phyloP scores from a whole-genome alignment of 768 basidiomycete genomes.

The Phylloporus arenicola region DNA sequence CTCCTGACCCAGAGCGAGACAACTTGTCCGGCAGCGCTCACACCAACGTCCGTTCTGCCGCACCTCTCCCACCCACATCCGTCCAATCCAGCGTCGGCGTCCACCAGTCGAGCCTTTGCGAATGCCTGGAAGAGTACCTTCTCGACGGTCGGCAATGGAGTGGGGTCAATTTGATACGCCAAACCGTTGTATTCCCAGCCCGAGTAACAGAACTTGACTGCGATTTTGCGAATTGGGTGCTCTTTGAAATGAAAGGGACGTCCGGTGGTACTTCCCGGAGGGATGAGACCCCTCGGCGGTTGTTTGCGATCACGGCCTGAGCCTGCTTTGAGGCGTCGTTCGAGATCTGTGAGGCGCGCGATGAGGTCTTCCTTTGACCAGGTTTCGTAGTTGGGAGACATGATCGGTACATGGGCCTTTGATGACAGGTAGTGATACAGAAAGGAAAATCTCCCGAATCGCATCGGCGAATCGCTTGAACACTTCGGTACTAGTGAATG shows the following conservation, averaged over 20 bases:
- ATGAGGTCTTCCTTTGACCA: constrained; percentile 71
- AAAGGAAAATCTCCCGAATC: constrained; percentile 26
- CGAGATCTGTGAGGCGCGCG: constrained; percentile 53
- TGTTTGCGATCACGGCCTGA: constrained; percentile 4
- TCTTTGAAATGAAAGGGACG: constrained; percentile 59
- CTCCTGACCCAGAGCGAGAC: constrained; percentile 88
- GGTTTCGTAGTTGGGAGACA: constrained; percentile 43
- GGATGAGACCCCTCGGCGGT: background rate
- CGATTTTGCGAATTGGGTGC: constrained; percentile 82
- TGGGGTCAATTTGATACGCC: constrained; percentile 67
- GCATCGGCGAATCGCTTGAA: no score
- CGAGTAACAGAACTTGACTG: constrained; percentile 87
- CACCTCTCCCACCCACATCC: constrained; percentile 90
- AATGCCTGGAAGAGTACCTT: constrained; percentile 78
- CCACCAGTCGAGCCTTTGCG: constrained; percentile 70
- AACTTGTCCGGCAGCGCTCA: constrained; percentile 92
- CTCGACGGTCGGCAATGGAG: constrained; percentile 87
- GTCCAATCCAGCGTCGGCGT: constrained; percentile 65
- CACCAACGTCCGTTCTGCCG: constrained; percentile 92
- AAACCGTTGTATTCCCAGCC: constrained; percentile 92
- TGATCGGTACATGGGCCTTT: constrained; percentile 24
- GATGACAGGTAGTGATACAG: constrained; percentile 31
- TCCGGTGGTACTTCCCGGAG: constrained; percentile 15
- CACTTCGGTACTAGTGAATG: no score
- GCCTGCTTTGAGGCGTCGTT: constrained; percentile 25